Percentiles rank a stretch among this genome's conserved stretches.
Evolutionary conservation across 139 green algal species (phyloP).

Genomic region (Zygnema cylindricum): DNA sequence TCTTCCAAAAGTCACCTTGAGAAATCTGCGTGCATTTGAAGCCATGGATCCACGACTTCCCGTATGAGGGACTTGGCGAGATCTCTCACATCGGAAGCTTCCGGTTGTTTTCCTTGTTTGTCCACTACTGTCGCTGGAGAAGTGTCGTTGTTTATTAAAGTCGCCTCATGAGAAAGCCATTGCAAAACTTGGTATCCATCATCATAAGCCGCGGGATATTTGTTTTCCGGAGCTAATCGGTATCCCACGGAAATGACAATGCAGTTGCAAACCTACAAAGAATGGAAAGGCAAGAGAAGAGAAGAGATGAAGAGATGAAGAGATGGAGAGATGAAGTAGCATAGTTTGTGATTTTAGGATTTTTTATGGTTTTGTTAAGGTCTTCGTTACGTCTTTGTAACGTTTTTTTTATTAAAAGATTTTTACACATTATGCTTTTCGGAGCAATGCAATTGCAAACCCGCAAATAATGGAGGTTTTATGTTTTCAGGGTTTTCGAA

Average conservation of each 20-base stretch:
- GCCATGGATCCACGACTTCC: constrained; percentile 46
- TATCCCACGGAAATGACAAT: constrained; percentile 49
- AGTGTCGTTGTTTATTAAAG: constrained; percentile 25
- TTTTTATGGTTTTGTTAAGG: too few relatives aligned
- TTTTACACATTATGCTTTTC: too few relatives aligned
- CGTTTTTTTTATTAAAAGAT: too few relatives aligned
- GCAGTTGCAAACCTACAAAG: constrained; percentile 39
- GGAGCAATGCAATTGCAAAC: too few relatives aligned
- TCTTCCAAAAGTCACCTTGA: too few relatives aligned
- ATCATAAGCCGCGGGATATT: constrained; percentile 48
- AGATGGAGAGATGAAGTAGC: too few relatives aligned
- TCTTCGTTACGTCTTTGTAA: too few relatives aligned
- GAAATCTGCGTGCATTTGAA: constrained; percentile 39
- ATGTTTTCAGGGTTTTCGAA: too few relatives aligned
- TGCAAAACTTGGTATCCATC: constrained; percentile 43
- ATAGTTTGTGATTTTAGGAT: too few relatives aligned
- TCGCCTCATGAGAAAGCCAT: constrained; percentile 36
- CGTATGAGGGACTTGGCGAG: not conserved
- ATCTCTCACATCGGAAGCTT: constrained; percentile 8
- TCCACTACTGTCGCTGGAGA: constrained; percentile 13
- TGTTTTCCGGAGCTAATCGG: constrained; percentile 45
- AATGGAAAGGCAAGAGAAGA: not conserved
- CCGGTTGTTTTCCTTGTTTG: not conserved
- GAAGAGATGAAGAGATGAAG: not conserved
- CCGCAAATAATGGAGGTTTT: too few relatives aligned